phyloP scores from a whole-genome alignment of 2,329 filamentous ascomycete genomes.

The Purpureocillium takamizusanense region DNA sequence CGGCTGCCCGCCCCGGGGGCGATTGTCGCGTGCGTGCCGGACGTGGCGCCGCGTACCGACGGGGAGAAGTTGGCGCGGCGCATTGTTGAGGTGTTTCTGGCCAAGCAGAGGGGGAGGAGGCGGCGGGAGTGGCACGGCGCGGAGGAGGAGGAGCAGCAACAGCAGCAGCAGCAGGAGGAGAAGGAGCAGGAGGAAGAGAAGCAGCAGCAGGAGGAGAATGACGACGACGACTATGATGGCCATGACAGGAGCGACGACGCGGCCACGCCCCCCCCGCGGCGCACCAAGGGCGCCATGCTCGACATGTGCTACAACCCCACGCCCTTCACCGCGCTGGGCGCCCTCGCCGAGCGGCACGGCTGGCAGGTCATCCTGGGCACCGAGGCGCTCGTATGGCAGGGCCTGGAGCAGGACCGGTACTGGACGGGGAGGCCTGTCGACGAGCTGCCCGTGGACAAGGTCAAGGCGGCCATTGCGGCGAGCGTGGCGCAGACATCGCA shows the following conservation, averaged over 20 bases:
- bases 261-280: no score
- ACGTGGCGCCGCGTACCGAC: slow-evolving; percentile 59
- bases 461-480: slow-evolving; percentile 41
- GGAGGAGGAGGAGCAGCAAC: no score
- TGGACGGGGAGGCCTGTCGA: slow-evolving; percentile 57
- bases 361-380: slow-evolving; percentile 72
- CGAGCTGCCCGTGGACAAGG: slow-evolving; percentile 50
- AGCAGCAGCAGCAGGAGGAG: no score
- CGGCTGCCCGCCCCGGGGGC: slow-evolving; percentile 51
- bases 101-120: slow-evolving; percentile 33
- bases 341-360: slow-evolving; percentile 48
- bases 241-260: no score
- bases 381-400: slow-evolving; percentile 70
- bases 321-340: slow-evolving; percentile 58
- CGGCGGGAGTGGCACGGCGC: no score
- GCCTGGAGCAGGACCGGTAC: slow-evolving; percentile 55
- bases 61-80: slow-evolving; percentile 52
- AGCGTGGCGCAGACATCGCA: slow-evolving; percentile 25
- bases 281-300: slow-evolving; percentile 59
- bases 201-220: no score
- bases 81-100: slow-evolving; percentile 40
- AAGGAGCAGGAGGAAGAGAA: no score
- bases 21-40: slow-evolving; percentile 66
- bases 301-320: slow-evolving; percentile 80
- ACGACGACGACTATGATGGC: no score